These are phyloP conservation scores for Hondaea fermentalgiana DNA, from an alignment of 108 stramenopile genomes.

Conservation along the genomic window DNA sequence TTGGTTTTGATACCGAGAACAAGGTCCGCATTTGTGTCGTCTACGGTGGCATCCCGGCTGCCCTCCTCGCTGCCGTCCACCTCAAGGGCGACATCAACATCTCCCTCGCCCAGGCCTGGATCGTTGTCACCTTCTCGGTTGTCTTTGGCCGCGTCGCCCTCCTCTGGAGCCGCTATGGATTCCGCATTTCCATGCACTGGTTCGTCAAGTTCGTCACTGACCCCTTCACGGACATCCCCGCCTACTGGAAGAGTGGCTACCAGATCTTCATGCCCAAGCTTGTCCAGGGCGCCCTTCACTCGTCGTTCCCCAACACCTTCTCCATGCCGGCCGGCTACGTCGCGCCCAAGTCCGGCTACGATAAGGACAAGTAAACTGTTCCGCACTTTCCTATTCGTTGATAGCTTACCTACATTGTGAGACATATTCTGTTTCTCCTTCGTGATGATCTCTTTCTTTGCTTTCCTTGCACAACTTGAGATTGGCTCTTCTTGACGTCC, in stretches of 20 bases:
- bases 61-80: background rate
- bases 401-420: no score
- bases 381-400: no score
- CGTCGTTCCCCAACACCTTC: background rate
- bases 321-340: background rate
- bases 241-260: conserved; percentile 20
- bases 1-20: conserved; percentile 14
- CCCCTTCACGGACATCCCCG: conserved; percentile 17
- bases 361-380: background rate
- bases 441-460: no score
- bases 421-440: no score
- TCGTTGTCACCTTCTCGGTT: conserved; percentile 10
- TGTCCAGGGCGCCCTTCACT: conserved; percentile 10
- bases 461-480: no score
- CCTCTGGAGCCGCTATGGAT: conserved; percentile 7
- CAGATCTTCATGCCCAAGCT: conserved; percentile 18
- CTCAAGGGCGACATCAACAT: background rate
- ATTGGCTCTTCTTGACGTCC: no score
- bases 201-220: background rate
- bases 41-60: background rate
- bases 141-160: conserved; percentile 14
- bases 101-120: conserved; percentile 11
- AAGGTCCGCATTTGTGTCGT: background rate
- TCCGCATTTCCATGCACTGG: conserved; percentile 15
- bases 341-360: background rate